phyloP scores from a whole-genome alignment of 108 stramenopile species.

The Heterococcus sp. region DNA sequence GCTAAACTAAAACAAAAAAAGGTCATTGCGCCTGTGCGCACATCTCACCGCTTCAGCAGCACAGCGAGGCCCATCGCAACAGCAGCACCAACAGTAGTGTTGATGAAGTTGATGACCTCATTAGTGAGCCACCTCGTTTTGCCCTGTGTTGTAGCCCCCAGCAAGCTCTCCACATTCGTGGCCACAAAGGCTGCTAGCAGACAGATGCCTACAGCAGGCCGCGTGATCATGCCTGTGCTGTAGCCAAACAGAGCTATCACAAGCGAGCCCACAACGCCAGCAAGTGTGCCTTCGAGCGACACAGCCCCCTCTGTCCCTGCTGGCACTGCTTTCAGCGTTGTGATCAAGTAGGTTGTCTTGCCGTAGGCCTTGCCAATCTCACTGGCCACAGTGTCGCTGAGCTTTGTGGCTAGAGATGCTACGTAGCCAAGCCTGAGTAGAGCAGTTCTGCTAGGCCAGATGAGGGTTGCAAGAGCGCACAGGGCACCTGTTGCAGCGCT shows the following conservation, averaged over 20 bases:
- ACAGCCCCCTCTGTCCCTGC: conserved; percentile 89
- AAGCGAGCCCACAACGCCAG: conserved; percentile 76
- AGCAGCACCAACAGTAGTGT: conserved; percentile 79
- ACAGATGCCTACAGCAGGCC: conserved; percentile 57
- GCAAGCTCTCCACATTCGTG: conserved; percentile 81
- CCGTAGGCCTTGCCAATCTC: conserved; percentile 85
- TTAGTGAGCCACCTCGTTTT: conserved; percentile 79
- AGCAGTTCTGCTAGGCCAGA: conserved; percentile 1
- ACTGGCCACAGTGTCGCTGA: conserved; percentile 90
- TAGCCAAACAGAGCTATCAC: conserved; percentile 71
- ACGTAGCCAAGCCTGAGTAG: conserved; percentile 76
- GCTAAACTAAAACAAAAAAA: no score
- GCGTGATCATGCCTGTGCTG: conserved; percentile 55
- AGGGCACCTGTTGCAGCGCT: conserved; percentile 67
- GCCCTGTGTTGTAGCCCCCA: conserved; percentile 85
- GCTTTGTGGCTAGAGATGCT: conserved; percentile 81
- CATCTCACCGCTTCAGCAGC: neutral
- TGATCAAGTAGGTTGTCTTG: conserved; percentile 85
- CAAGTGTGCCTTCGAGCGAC: conserved; percentile 80
- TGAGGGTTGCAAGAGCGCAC: conserved; percentile 36
- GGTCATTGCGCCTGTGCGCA: no score
- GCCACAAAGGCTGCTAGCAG: conserved; percentile 77
- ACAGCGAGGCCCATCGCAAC: conserved; percentile 61
- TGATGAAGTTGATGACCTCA: conserved; percentile 89
- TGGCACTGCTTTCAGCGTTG: conserved; percentile 74